Base-by-base conservation (phyloP, 768 basidiomycete species). In the Mycena floridula region DNA sequence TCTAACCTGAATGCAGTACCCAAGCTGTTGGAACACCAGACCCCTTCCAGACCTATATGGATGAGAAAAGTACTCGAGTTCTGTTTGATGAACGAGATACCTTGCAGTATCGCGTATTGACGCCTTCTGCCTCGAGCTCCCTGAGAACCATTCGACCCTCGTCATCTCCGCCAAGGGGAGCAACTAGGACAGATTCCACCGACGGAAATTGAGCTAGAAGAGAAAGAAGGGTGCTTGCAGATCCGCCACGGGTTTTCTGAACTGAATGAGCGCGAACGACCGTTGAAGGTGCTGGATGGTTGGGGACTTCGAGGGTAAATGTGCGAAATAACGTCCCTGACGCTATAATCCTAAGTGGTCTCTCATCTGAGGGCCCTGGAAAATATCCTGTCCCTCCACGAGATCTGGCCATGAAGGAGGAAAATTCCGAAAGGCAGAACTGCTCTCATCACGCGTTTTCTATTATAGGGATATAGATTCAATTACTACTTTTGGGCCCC, bases 321-420 rank as follows among this genome's bases (percentile, higher is more conserved):
- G 85, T 87, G 36, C 85, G 62, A 58, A 91, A 91, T 30, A 92
- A 73, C 8, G 89, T 86, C 12, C 89, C 89, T 11, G 82, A 81
- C 2, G 85, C 85, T 30, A 91, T 75, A 21, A 91, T 78, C 36
- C 87, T 82, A 15, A 88, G 69, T n/a, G 76, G 69, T 54, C 59
- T 66, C 40, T 59, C 43, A 57, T 27, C 51, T 50, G 47, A 50
- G 49, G 39, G n/a, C n/a, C 15, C 13, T 35, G 32, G 32, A 42
- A 43, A 32, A 44, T 40, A 37, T 44, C 46, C 27, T 43, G 54
- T 58, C 37, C 73, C 72, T 50, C 70, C 70, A 43, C 74, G 70
- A 52, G 74, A 55, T 54, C 65, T 74, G 44, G 69, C 66, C 74
- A 76, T 77, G 40, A 47, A 57, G 37, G 32, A 35, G 37, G 23